These are phyloP conservation scores for Hyaloscypha finlandica DNA, from an alignment of 495 filamentous ascomycete genomes.

Conservation along the genomic window DNA sequence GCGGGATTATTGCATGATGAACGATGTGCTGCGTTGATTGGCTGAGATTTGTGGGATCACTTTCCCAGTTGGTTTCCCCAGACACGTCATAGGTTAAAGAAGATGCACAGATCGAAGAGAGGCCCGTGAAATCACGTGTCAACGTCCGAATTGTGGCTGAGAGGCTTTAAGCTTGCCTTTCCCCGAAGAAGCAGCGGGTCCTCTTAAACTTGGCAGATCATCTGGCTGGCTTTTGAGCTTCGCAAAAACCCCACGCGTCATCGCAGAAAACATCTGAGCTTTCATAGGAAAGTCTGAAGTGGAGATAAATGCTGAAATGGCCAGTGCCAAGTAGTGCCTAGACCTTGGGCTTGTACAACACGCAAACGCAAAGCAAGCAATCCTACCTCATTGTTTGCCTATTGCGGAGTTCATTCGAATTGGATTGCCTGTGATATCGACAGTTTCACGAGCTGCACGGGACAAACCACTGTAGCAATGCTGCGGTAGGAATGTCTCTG, in stretches of 20 bases:
- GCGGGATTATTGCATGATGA: conserved; percentile 12
- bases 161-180: not conserved
- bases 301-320: not conserved
- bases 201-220: conserved; percentile 11
- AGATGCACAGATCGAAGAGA: not conserved
- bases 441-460: conserved; percentile 10
- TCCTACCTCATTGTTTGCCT: not conserved
- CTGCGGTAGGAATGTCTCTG: conserved; percentile 29
- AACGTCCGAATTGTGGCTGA: not conserved
- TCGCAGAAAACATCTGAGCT: not conserved
- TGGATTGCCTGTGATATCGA: conserved; percentile 18
- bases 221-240: not conserved
- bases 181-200: not conserved
- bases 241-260: conserved; percentile 1
- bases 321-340: not conserved
- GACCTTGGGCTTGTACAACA: not conserved
- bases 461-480: conserved; percentile 9
- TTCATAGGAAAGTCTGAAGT: not conserved
- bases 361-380: not conserved
- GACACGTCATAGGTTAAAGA: not conserved
- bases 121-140: conserved; percentile 5
- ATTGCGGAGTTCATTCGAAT: not conserved
- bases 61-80: not conserved
- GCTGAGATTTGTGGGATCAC: not conserved
- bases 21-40: conserved; percentile 23